Base-by-base conservation (phyloP, 441 rosid species). In the Adansonia grandidieri region DNA sequence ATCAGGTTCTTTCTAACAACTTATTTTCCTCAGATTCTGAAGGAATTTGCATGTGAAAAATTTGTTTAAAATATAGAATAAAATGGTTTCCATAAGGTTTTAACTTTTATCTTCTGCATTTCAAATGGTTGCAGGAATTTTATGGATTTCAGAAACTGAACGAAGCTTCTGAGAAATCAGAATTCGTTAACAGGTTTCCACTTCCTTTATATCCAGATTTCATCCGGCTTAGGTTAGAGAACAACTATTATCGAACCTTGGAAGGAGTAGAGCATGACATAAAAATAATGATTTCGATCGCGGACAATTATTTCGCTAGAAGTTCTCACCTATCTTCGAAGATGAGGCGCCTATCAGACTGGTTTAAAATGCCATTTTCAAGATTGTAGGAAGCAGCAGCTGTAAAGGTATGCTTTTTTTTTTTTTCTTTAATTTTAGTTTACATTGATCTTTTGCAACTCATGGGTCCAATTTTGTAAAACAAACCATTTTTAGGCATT, bases 101-200 rank as follows among this genome's bases (percentile, higher is more conserved):
- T 65, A 32, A 60, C 48, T 58, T 70, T 77, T 28, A 70, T 61
- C 10, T 69, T 76, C 40, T 37, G 50, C 32, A n/a, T 72, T 72
- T 37, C 48, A 71, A 82, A 78, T 75, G 56, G 28, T 84, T 79
- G 81, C 91, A 91, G 96, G 96, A 91, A 77, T 82, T 65, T 72
- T 88, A 89, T 80, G 97, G 97, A 73, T 84, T 85, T 86, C 85
- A 84, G 75, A 89, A 86, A 79, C 84, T 92, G 81, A 87, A 87
- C 78, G 92, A 91, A 80, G 87, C 85, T 69, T 90, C 92, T 64
- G 82, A 86, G 84, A 92, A 88, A 83, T 82, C 83, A 82, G 94
- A 92, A 77, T 92, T 89, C 81, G 80, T 84, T 42, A 92, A 92
- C 85, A 92, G 94, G 89, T 92, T 89, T 79, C 90, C 94, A 6